Evolutionary conservation across 2,329 filamentous ascomycete genomes (phyloP).

Genomic region (Botryosphaeria agaves): DNA sequence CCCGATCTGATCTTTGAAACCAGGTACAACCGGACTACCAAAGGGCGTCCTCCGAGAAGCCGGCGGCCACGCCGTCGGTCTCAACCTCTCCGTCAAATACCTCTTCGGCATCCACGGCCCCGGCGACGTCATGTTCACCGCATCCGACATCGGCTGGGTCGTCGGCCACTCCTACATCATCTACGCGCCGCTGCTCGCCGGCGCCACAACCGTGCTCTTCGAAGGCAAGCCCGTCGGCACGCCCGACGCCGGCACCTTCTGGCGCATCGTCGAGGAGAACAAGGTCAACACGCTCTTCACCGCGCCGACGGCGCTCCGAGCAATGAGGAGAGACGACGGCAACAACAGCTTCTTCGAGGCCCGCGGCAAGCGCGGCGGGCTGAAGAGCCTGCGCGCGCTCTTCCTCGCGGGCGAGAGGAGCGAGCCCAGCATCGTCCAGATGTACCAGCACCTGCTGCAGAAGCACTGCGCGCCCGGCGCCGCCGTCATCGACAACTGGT

Average conservation of each 20-base stretch:
- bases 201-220: conserved; percentile 73
- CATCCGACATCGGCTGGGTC: conserved; percentile 85
- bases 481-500: conserved; percentile 55
- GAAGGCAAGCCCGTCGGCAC: conserved; percentile 92
- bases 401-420: conserved; percentile 84
- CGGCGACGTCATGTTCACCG: conserved; percentile 65
- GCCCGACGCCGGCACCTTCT: conserved; percentile 74
- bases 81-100: conserved; percentile 68
- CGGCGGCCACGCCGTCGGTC: conserved; percentile 71
- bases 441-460: conserved; percentile 58
- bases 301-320: conserved; percentile 71
- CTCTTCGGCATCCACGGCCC: conserved; percentile 70
- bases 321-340: conserved; percentile 74
- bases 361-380: conserved; percentile 48
- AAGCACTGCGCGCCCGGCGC: conserved; percentile 47
- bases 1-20: not conserved
- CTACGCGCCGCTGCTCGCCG: conserved; percentile 71
- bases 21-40: conserved; percentile 63
- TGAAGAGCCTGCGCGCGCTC: conserved; percentile 54
- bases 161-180: conserved; percentile 78
- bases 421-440: conserved; percentile 67
- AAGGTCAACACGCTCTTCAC: conserved; percentile 73
- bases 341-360: conserved; percentile 47
- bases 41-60: conserved; percentile 74
- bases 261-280: conserved; percentile 72